Evolutionary conservation across 768 basidiomycete genomes (phyloP), one percentile per base, ranked within the genome.

Genomic region (Russula virescens): DNA sequence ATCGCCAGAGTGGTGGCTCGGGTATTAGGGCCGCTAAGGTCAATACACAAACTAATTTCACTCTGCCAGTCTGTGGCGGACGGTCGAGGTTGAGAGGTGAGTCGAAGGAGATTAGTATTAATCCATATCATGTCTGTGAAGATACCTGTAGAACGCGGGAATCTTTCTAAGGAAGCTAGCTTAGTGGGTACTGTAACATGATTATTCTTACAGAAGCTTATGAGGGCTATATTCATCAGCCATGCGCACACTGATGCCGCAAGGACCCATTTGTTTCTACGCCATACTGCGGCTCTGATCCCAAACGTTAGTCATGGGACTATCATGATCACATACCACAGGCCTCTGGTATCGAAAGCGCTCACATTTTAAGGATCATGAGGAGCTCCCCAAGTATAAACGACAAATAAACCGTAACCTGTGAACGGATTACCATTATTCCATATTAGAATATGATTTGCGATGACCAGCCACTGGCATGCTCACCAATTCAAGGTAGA

Each of bases 341-440:
- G 16, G 43, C 18, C 23, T 13, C 16, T 16, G 21, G 11, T 19
- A 35, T 21, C 5, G 23, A 26, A 8, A 1, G 38, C 1, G 18
- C 64, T 52, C 46, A 65, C 64, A 65, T 52, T 18, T 57, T 57
- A 21, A 65, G 49, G 50, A 65, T 43, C 38, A 65, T 48, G 26
- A 63, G 21, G 1, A 63, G 26, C 16, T 50, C 46, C 19, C 31
- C 55, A 11, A 58, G 23, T 4, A 28, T n/a, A n/a, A 63, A 55
- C 18, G 55, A 61, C 16, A 11, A 3, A 14, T 65, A 58, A 5
- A 35, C 64, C 10, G 55, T 52, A 14, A 45, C 62, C 61, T 65
- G 50, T n/a, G n/a, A n/a, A n/a, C 5, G 42, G 48, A 28, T 21
- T 43, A 2, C n/a, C 14, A n/a, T 5, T 3, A 42, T 51, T n/a